phyloP scores from a whole-genome alignment of 257 asterid species.

The Ehretia macrophylla region DNA sequence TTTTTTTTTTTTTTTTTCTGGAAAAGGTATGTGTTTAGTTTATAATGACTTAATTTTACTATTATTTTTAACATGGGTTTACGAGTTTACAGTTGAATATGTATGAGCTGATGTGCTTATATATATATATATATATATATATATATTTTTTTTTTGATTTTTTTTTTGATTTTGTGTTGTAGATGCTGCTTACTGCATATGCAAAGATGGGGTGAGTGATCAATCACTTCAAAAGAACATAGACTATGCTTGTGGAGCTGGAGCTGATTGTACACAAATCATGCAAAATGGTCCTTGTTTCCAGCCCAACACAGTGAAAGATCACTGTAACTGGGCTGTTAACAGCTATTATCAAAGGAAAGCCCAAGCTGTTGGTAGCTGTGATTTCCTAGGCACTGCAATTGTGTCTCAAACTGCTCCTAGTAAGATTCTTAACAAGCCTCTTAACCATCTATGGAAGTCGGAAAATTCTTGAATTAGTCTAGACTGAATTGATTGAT shows the following conservation, averaged over 20 bases:
- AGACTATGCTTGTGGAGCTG: slow-evolving; percentile 88
- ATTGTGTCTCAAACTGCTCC: slow-evolving; percentile 28
- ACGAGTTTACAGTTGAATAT: not conserved
- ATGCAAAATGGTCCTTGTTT: slow-evolving; percentile 58
- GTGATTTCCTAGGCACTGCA: slow-evolving; percentile 68
- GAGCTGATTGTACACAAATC: slow-evolving; percentile 75
- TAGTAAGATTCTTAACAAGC: slow-evolving; percentile 30
- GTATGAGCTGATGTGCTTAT: too few species aligned
- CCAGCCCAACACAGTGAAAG: slow-evolving; percentile 64
- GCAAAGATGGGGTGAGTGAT: slow-evolving; percentile 47
- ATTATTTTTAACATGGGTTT: too few species aligned
- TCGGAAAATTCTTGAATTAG: too few species aligned
- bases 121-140: too few species aligned
- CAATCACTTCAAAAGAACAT: slow-evolving; percentile 50
- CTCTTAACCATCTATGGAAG: not conserved
- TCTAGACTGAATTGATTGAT: too few species aligned
- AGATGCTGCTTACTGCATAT: slow-evolving; percentile 67
- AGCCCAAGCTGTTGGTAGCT: slow-evolving; percentile 39
- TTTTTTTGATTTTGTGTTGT: not conserved
- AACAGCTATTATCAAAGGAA: slow-evolving; percentile 81
- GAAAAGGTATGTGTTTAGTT: too few species aligned
- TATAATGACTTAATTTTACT: too few species aligned
- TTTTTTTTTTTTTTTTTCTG: not conserved
- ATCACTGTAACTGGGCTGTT: slow-evolving; percentile 86
- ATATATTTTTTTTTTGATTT: not conserved